Percentiles rank a stretch among this genome's conserved stretches.
phyloP scores from a whole-genome alignment of 2,329 filamentous ascomycete species.

The Paraphaeosphaeria sporulosa region DNA sequence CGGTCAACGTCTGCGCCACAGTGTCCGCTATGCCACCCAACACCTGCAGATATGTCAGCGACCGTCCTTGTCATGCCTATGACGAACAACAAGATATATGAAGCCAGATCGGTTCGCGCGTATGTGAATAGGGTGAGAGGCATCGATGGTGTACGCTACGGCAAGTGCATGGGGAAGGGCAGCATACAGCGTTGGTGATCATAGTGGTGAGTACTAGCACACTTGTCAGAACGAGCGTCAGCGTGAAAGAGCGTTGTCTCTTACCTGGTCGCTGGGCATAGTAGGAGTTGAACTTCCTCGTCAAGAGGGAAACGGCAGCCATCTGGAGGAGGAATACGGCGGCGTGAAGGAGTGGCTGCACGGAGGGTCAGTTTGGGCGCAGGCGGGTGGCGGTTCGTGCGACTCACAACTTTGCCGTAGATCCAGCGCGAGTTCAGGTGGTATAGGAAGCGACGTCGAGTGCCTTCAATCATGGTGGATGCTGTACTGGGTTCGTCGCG shows the following conservation, averaged over 20 bases:
- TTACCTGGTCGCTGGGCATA: conserved; percentile 88
- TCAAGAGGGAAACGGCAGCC: conserved; percentile 81
- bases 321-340: conserved; percentile 89
- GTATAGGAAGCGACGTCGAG: conserved; percentile 67
- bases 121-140: not conserved
- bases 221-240: conserved; percentile 23
- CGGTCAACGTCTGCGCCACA: conserved; percentile 90
- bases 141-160: not conserved
- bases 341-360: conserved; percentile 84
- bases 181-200: conserved; percentile 87
- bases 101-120: not conserved
- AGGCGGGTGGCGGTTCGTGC: not conserved
- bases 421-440: conserved; percentile 76
- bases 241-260: conserved; percentile 25
- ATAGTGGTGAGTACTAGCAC: conserved; percentile 89
- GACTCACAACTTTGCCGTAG: conserved; percentile 73
- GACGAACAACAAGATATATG: no score
- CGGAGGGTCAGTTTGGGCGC: conserved; percentile 12
- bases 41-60: conserved; percentile 49
- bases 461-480: conserved; percentile 45
- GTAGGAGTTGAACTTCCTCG: conserved; percentile 89
- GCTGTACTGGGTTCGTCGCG: conserved; percentile 7
- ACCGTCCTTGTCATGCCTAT: not conserved
- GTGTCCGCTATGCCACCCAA: conserved; percentile 96
- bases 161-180: conserved; percentile 38